Evolutionary conservation across 192 early-diverging fungal species (phyloP), one percentile per base, ranked within the genome.

Genomic region (Rhizophlyctis rosea): DNA sequence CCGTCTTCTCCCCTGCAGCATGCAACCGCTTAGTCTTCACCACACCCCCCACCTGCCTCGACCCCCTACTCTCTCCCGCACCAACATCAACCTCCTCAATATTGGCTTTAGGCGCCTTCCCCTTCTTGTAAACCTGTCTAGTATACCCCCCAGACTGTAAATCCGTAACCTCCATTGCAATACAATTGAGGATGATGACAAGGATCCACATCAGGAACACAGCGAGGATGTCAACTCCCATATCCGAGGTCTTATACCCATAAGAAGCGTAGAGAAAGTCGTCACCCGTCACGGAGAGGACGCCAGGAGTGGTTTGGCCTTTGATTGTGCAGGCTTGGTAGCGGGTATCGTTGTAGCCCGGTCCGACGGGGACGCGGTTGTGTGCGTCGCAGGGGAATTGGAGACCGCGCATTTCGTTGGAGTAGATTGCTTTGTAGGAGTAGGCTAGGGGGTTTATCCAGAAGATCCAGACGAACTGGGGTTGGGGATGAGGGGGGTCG

Each of bases 361-460:
- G 71, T 18, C 82, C 86, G 55, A 50, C 72, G 18, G 84, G 84
- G 32, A 85, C 66, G 32, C 61, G 63, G 21, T 47, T 14, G 18
- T 13, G 39, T 2, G 29, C 51, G n/a, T 24, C 36, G 31, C 64
- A 65, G 0, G 64, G 64, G 55, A 65, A 65, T 11, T 21, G 30
- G 0, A 83, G 63, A 4, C 85, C 87, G 0, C 50, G 50, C 65
- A 88, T 75, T 64, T 88, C 85, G 62, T 87, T 86, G 24, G 79
- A 71, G 29, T 87, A 69, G 3, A 88, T 60, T 1, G 87, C 74
- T 33, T 82, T 80, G 62, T 83, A 83, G 2, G 64, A 78, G 55
- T 86, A 87, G 0, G 81, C 64, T 11, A 85, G 44, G 13, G 86
- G 85, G 59, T 87, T 86, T 34, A 88, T 83, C 77, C 77, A 88